These are phyloP conservation scores for Retiboletus flavoniger DNA, from an alignment of 1,284 basidiomycete genomes.

Conservation along the genomic window DNA sequence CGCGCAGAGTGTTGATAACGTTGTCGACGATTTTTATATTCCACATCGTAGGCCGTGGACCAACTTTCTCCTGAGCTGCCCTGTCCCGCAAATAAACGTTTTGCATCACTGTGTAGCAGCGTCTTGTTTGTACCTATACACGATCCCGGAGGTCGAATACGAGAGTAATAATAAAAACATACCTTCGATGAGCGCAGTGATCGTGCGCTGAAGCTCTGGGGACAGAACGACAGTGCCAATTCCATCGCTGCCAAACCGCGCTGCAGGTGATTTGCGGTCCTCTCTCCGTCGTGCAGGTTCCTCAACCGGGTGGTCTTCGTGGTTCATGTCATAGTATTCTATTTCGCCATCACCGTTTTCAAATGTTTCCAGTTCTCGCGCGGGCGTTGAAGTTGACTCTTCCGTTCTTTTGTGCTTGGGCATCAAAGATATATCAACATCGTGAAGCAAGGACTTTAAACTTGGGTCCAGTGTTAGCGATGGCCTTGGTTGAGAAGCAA, in stretches of 20 bases:
- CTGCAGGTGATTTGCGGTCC: slow-evolving; percentile 76
- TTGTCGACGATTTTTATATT: slow-evolving; percentile 60
- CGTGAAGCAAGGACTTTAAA: slow-evolving; percentile 56
- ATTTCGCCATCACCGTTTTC: slow-evolving; percentile 33
- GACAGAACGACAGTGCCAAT: slow-evolving; percentile 73
- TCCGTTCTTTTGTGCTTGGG: slow-evolving; percentile 36
- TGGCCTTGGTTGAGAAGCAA: slow-evolving; percentile 39
- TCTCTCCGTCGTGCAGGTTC: slow-evolving; percentile 38
- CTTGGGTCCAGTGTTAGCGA: slow-evolving; percentile 64
- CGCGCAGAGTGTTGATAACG: slow-evolving; percentile 56
- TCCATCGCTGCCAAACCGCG: slow-evolving; percentile 69
- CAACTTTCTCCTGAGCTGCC: slow-evolving; percentile 42
- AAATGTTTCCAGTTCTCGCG: slow-evolving; percentile 57
- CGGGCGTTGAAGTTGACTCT: slow-evolving; percentile 8
- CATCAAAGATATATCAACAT: slow-evolving; percentile 63
- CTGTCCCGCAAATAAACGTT: slow-evolving; percentile 57
- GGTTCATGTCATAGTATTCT: slow-evolving; percentile 27
- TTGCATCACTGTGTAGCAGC: slow-evolving; percentile 64
- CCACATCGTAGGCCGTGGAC: slow-evolving; percentile 52
- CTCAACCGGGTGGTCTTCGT: slow-evolving; percentile 27
- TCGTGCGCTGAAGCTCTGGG: slow-evolving; percentile 60
- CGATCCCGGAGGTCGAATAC: slow-evolving; percentile 4
- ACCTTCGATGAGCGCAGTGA: slow-evolving; percentile 62
- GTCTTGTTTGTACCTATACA: slow-evolving; percentile 60
- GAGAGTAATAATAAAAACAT: slow-evolving; percentile 19